These are phyloP conservation scores for Cyberlindnera xishuangbannaensis DNA, from an alignment of 805 yeast species.

Conservation along the genomic window DNA sequence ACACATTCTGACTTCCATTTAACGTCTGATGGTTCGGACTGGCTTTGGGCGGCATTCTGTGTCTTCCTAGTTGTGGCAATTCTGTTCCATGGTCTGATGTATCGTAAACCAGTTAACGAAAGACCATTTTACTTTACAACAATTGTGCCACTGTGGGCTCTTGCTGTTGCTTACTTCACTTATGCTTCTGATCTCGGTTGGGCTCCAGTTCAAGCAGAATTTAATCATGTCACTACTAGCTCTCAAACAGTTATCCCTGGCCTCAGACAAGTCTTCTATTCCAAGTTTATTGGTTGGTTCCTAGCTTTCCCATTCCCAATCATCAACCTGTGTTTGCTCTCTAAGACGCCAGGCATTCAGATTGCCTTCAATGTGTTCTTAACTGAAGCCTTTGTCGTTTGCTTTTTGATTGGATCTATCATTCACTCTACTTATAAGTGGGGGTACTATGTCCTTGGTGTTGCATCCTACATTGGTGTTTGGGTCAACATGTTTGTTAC, in stretches of 20 bases:
- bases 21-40: conserved; percentile 54
- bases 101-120: conserved; percentile 18
- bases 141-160: conserved; percentile 33
- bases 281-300: conserved; percentile 52
- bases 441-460: conserved; percentile 52
- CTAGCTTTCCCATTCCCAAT: conserved; percentile 32
- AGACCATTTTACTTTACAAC: conserved; percentile 35
- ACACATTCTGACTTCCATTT: conserved; percentile 42
- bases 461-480: conserved; percentile 23
- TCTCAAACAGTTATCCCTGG: conserved; percentile 33
- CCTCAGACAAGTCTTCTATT: conserved; percentile 51
- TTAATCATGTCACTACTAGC: conserved; percentile 37
- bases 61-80: conserved; percentile 36
- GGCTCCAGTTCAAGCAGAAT: conserved; percentile 41
- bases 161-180: conserved; percentile 46
- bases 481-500: conserved; percentile 17
- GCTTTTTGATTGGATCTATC: conserved; percentile 49
- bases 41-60: conserved; percentile 61
- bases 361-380: conserved; percentile 32
- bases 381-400: conserved; percentile 26
- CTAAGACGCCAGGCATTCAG: conserved; percentile 36
- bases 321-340: conserved; percentile 27
- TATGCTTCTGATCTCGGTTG: conserved; percentile 55
- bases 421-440: conserved; percentile 54
- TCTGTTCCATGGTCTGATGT: conserved; percentile 22